A percentile compares a stretch with the other conserved stretches of the same genome.
Conservation (phyloP, 2,329 filamentous ascomycete genomes). For the Coniochaeta sp. region DNA sequence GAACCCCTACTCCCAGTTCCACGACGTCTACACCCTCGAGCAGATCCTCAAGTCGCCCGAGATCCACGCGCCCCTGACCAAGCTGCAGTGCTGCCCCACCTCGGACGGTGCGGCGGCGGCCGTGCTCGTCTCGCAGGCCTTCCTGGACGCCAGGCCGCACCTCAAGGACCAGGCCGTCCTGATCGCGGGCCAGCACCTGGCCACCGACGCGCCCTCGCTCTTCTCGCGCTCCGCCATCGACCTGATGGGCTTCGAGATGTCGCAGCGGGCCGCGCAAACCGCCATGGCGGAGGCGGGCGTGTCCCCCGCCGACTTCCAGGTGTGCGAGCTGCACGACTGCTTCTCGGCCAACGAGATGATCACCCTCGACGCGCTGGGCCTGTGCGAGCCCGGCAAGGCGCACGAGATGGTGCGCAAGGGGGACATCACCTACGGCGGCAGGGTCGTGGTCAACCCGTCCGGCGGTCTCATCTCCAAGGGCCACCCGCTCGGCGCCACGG, state of each 20-base stretch:
- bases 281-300: constrained; percentile 71
- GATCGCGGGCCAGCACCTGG: constrained; percentile 79
- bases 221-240: constrained; percentile 81
- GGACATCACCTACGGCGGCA: constrained; percentile 85
- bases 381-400: constrained; percentile 72
- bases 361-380: constrained; percentile 76
- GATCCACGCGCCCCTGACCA: constrained; percentile 84
- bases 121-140: constrained; percentile 80
- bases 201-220: constrained; percentile 74
- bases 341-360: constrained; percentile 95
- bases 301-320: constrained; percentile 62
- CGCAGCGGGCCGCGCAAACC: constrained; percentile 56
- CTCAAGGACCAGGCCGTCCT: constrained; percentile 76
- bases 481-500: constrained; percentile 87
- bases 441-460: constrained; percentile 83
- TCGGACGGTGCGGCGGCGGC: constrained; percentile 88
- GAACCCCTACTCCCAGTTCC: constrained; percentile 98
- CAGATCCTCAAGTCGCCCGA: constrained; percentile 69
- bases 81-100: constrained; percentile 97
- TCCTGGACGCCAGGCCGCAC: constrained; percentile 78
- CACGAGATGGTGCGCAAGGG: constrained; percentile 83
- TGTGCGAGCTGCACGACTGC: constrained; percentile 94
- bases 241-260: constrained; percentile 85
- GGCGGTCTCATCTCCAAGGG: constrained; percentile 95
- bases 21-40: constrained; percentile 80